A percentile compares a stretch with the other conserved stretches of the same genome.
Conservation (phyloP, 1,139 yeast genomes). For the Suhomyces taliae region DNA sequence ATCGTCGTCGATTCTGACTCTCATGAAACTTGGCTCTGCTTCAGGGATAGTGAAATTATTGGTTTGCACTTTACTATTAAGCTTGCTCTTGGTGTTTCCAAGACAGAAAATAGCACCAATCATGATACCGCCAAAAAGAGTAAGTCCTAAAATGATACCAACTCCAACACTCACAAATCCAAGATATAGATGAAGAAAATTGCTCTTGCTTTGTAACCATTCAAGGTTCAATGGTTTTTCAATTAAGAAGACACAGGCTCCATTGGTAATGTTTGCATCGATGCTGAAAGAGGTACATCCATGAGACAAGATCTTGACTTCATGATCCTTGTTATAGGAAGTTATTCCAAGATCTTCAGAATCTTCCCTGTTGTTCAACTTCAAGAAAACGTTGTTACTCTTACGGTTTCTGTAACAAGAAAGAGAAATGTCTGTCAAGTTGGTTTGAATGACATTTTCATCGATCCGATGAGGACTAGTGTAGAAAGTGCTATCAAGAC, state of each 20-base stretch:
- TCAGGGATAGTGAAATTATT: slow-evolving; percentile 17
- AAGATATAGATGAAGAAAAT: slow-evolving; percentile 52
- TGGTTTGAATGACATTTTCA: slow-evolving; percentile 22
- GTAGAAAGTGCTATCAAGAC: slow-evolving; percentile 22
- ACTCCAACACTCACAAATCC: slow-evolving; percentile 68
- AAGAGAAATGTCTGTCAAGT: slow-evolving; percentile 40
- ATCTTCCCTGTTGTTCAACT: slow-evolving; percentile 17
- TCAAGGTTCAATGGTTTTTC: slow-evolving; percentile 58
- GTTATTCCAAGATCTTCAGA: slow-evolving; percentile 30
- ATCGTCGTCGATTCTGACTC: slow-evolving; percentile 33
- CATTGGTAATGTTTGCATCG: slow-evolving; percentile 17
- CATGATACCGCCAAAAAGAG: slow-evolving; percentile 37
- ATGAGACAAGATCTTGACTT: slow-evolving; percentile 60
- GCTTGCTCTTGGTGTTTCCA: slow-evolving; percentile 20
- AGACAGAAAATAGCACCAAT: slow-evolving; percentile 30
- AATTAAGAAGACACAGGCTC: slow-evolving; percentile 65
- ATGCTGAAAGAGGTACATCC: slow-evolving; percentile 58
- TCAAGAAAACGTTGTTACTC: slow-evolving; percentile 39
- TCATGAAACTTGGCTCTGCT: slow-evolving; percentile 39
- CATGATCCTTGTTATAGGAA: slow-evolving; percentile 59
- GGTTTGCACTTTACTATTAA: slow-evolving; percentile 6
- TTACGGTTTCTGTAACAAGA: slow-evolving; percentile 44
- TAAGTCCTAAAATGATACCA: slow-evolving; percentile 62
- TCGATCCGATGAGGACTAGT: slow-evolving; percentile 1
- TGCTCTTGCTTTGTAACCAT: slow-evolving; percentile 56